phyloP scores from a whole-genome alignment of 495 filamentous ascomycete genomes.

The Daldinia caldariorum region DNA sequence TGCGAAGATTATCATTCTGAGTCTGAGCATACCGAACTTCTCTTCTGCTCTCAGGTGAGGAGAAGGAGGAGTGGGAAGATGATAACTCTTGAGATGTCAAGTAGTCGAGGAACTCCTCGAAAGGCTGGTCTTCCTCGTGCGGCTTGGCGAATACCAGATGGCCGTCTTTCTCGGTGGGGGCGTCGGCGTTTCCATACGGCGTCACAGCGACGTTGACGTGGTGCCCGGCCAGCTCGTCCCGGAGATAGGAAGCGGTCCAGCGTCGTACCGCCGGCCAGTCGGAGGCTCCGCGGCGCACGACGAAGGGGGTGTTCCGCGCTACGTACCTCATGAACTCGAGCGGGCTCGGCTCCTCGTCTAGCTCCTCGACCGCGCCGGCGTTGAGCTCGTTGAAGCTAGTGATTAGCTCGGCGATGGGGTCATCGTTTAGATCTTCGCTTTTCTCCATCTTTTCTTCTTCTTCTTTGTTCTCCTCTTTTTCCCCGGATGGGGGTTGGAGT shows the following conservation, averaged over 20 bases:
- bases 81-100: constrained; percentile 53
- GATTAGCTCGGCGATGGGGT: constrained; percentile 65
- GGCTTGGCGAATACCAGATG: constrained; percentile 65
- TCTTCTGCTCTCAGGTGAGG: neutral
- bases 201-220: constrained; percentile 77
- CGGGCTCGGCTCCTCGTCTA: constrained; percentile 69
- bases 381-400: constrained; percentile 76
- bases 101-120: constrained; percentile 58
- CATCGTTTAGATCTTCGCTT: constrained; percentile 32
- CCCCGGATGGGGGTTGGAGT: neutral
- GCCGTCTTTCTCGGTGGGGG: constrained; percentile 55
- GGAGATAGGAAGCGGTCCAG: constrained; percentile 69
- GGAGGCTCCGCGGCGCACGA: constrained; percentile 66
- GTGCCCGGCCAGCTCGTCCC: constrained; percentile 57
- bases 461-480: neutral
- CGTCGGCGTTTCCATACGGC: constrained; percentile 72
- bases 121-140: constrained; percentile 62
- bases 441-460: constrained; percentile 8
- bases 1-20: constrained; percentile 79
- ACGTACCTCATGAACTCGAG: constrained; percentile 80
- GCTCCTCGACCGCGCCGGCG: constrained; percentile 60
- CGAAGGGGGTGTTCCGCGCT: constrained; percentile 72
- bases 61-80: constrained; percentile 6
- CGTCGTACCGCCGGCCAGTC: constrained; percentile 66
- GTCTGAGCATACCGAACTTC: constrained; percentile 67